Evolutionary conservation across 2,329 filamentous ascomycete species (phyloP).

Genomic region (Sporothrix phasma): DNA sequence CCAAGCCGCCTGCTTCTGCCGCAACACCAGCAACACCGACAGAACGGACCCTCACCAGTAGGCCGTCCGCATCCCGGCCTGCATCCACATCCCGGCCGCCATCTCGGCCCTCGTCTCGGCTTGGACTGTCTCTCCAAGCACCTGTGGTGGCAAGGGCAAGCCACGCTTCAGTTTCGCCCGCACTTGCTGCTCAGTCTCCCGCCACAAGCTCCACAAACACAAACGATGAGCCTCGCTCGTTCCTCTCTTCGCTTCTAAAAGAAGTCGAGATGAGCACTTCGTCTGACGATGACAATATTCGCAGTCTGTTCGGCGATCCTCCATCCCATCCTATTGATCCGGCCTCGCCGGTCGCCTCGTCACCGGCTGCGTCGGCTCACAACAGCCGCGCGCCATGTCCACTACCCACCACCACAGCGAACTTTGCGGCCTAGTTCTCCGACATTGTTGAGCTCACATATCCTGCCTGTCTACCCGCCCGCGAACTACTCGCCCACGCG

Average conservation of each 20-base stretch:
- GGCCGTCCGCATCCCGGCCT: not conserved
- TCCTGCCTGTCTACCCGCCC: constrained; percentile 64
- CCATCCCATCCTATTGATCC: constrained; percentile 23
- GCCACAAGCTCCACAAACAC: not conserved
- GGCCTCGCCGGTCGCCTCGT: constrained; percentile 35
- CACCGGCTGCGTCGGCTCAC: constrained; percentile 54
- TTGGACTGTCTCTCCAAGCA: not conserved
- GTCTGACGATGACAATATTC: constrained; percentile 47
- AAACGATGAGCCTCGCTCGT: constrained; percentile 54
- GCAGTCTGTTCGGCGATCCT: constrained; percentile 29
- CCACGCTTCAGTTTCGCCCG: not conserved
- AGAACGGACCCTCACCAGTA: not conserved
- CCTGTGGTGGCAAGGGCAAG: constrained; percentile 8
- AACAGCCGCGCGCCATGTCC: constrained; percentile 57
- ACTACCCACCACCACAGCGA: constrained; percentile 56
- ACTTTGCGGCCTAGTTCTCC: constrained; percentile 55
- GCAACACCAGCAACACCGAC: not conserved
- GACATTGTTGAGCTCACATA: constrained; percentile 55
- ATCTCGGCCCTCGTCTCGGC: not conserved
- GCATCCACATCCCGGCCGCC: not conserved
- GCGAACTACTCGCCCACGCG: constrained; percentile 60
- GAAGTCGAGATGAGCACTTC: constrained; percentile 65
- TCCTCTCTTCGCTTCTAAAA: constrained; percentile 75
- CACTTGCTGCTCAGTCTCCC: not conserved
- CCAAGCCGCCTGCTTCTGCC: constrained; percentile 15